phyloP scores from a whole-genome alignment of 306 rosid genomes.

The Arachis hypogaea region DNA sequence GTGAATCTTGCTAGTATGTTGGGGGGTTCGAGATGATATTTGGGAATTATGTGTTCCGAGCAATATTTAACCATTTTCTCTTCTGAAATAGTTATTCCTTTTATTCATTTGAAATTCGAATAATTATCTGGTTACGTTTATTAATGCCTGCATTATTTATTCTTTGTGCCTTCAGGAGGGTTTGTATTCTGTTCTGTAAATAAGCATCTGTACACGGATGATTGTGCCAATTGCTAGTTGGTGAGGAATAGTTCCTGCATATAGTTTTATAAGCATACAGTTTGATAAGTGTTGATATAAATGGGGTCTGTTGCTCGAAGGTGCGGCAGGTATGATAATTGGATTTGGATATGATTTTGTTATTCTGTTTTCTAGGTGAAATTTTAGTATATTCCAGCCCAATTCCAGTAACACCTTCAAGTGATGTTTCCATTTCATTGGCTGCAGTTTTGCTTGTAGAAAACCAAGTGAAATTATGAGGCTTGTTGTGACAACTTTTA shows the following conservation, averaged over 20 bases:
- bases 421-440: slow-evolving; percentile 43
- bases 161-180: slow-evolving; percentile 47
- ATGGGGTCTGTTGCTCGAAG: slow-evolving; percentile 88
- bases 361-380: slow-evolving; percentile 19
- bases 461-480: slow-evolving; percentile 91
- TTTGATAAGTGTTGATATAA: slow-evolving; percentile 49
- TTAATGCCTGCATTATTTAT: slow-evolving; percentile 42
- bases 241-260: slow-evolving; percentile 52
- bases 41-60: slow-evolving; percentile 5
- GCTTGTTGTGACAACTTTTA: slow-evolving; percentile 76
- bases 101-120: slow-evolving; percentile 33
- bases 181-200: slow-evolving; percentile 38
- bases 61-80: slow-evolving; percentile 8
- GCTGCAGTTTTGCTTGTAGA: slow-evolving; percentile 66
- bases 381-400: slow-evolving; percentile 21
- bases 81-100: slow-evolving; percentile 12
- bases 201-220: slow-evolving; percentile 39
- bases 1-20: slow-evolving; percentile 30
- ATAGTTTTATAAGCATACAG: slow-evolving; percentile 50
- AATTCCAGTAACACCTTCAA: slow-evolving; percentile 27
- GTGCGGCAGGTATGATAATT: slow-evolving; percentile 72
- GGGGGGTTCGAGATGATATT: slow-evolving; percentile 9
- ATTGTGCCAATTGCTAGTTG: slow-evolving; percentile 44
- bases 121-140: slow-evolving; percentile 34
- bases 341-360: slow-evolving; percentile 26